A percentile compares a stretch with the other conserved stretches of the same genome.
phyloP scores from a whole-genome alignment of 2,329 filamentous ascomycete genomes.

The Calonectria hongkongensis region DNA sequence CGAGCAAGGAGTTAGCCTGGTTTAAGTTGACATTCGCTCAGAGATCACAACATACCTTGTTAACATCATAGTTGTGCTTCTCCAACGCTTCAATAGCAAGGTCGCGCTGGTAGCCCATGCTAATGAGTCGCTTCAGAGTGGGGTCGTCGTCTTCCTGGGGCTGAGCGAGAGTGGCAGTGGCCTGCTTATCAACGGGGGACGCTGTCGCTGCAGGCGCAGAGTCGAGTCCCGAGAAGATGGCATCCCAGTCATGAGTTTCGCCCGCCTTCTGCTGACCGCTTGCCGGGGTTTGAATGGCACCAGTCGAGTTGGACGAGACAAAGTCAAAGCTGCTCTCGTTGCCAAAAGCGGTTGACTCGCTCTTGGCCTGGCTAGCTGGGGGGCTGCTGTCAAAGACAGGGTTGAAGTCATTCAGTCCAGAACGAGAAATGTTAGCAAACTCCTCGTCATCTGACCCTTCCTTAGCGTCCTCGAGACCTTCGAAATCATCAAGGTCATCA shows the following conservation, averaged over 20 bases:
- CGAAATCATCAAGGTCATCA: constrained; percentile 87
- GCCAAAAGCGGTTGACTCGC: constrained; percentile 70
- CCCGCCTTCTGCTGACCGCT: constrained; percentile 62
- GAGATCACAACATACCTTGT: constrained; percentile 80
- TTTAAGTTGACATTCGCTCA: background rate
- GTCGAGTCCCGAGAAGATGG: constrained; percentile 90
- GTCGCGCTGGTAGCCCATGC: constrained; percentile 88
- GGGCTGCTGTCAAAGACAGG: constrained; percentile 85
- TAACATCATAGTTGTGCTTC: constrained; percentile 96
- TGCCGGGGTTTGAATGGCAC: constrained; percentile 61
- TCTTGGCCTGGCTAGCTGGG: constrained; percentile 72
- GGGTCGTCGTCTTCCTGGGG: constrained; percentile 86
- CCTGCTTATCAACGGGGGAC: constrained; percentile 46
- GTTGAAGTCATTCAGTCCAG: constrained; percentile 86
- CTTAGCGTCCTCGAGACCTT: constrained; percentile 88
- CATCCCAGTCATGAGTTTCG: constrained; percentile 91
- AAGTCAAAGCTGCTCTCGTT: constrained; percentile 77
- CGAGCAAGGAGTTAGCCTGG: constrained; percentile 42
- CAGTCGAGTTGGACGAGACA: constrained; percentile 63
- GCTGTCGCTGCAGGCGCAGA: constrained; percentile 62
- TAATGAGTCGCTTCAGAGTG: constrained; percentile 90
- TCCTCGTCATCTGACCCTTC: constrained; percentile 88
- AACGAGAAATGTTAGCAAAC: constrained; percentile 83
- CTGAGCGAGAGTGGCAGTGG: constrained; percentile 41
- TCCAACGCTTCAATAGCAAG: constrained; percentile 88